Base-by-base conservation (phyloP, 192 early-diverging fungal species). In the Oehlia diaphana region DNA sequence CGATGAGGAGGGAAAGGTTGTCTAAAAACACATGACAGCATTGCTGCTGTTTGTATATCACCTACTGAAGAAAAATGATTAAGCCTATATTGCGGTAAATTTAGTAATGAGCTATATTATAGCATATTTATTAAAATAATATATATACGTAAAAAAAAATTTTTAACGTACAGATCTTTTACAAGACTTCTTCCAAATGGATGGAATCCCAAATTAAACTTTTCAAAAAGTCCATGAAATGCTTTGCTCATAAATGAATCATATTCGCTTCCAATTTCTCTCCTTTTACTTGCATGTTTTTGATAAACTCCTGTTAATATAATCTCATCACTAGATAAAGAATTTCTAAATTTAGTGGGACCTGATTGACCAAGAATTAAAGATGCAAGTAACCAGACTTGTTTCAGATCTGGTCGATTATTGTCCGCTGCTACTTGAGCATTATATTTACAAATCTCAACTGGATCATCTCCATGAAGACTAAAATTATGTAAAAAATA, bases 361-460 rank as follows among this genome's bases (percentile, higher is more conserved):
- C 88, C 86, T 61, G 82, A 84, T 8, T 86, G 81, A 19, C 82
- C 79, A 12, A 93, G 78, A 28, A 91, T 89, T 33, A 88, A 84
- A 8, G 86, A 88, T n/a, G 90, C 90, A 53, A 93, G 79, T 19
- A 82, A 85, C 93, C 93, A 94, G 37, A 92, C 88, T 77, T 90
- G 86, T 64, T 87, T 84, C 26, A 92, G 76, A 82, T 94, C 92
- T 50, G 81, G 69, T 2, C 91, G 82, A 9, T 85, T 84, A 63
- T 87, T 61, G 14, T 81, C 74, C 14, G 83, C 82, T 14, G 87
- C 86, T n/a, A 87, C 87, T 26, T 84, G 61, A 9, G 88, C 91
- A 76, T 94, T 94, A n/a, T 85, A 84, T 62, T 83, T 77, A 65
- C 92, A 94, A 8, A 92, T 88, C 35, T 79, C 84, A 10, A 86